phyloP scores from a whole-genome alignment of 2,329 filamentous ascomycete species.

The Calonectria hongkongensis region DNA sequence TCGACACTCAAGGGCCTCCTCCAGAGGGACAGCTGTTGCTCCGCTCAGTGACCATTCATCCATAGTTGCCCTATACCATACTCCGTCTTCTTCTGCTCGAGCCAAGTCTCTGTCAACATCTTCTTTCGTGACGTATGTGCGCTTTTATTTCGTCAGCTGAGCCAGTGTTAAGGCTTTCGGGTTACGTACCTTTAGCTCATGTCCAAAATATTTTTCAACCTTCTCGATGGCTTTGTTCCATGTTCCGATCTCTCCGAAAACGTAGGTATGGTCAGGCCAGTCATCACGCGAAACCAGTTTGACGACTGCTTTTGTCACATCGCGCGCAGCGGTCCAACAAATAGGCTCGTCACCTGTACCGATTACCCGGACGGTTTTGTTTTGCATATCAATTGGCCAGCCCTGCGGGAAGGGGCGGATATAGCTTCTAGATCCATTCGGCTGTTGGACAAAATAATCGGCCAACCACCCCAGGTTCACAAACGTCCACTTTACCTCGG shows the following conservation, averaged over 20 bases:
- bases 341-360: background rate
- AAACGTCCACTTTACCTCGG: background rate
- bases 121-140: background rate
- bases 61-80: background rate
- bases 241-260: slow-evolving; percentile 1
- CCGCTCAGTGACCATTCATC: slow-evolving; percentile 5
- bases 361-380: background rate
- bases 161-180: background rate
- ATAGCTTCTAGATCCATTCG: background rate
- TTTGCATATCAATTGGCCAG: background rate
- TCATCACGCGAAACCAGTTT: background rate
- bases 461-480: background rate
- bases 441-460: background rate
- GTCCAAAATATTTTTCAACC: background rate
- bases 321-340: background rate
- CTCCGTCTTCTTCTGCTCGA: background rate
- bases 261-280: background rate
- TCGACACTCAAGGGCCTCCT: background rate
- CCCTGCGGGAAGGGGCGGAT: background rate
- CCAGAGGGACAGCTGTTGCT: background rate
- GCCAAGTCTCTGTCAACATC: background rate
- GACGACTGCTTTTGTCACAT: background rate
- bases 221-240: background rate
- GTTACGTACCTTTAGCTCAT: background rate
- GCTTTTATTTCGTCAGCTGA: background rate